Conservation (phyloP, 139 green algal genomes). For the Volvox africanus region DNA sequence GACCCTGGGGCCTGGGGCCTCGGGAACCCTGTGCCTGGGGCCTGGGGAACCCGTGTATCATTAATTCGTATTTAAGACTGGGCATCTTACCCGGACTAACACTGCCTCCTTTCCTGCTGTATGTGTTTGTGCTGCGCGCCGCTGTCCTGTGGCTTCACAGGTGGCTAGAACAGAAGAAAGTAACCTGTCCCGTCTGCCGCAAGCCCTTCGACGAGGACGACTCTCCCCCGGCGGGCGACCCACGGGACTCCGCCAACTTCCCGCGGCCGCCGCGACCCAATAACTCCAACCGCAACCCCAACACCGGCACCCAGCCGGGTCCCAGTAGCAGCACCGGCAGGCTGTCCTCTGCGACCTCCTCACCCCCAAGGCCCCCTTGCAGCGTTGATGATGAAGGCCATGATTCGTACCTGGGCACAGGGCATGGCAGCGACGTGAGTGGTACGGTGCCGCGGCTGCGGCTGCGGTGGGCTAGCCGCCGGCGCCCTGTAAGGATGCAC, state of each 20-base stretch:
- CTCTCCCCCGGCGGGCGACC: background rate
- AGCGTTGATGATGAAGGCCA: slow-evolving; percentile 13
- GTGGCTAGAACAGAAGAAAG: slow-evolving; percentile 59
- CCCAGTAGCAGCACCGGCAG: background rate
- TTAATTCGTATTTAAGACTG: no score
- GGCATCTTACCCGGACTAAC: no score
- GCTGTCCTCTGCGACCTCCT: background rate
- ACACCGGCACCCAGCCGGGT: background rate
- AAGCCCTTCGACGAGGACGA: slow-evolving; percentile 51
- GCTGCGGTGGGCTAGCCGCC: slow-evolving; percentile 26
- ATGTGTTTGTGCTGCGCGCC: no score
- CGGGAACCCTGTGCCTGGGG: no score
- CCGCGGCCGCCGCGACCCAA: background rate
- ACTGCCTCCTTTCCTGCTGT: no score
- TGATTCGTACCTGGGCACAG: background rate
- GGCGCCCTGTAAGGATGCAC: background rate
- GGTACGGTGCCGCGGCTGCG: slow-evolving; percentile 26
- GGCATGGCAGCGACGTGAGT: no score
- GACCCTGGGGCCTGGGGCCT: no score
- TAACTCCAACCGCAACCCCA: background rate
- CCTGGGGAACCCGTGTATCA: no score
- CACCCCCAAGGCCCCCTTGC: slow-evolving; percentile 12
- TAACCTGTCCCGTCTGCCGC: slow-evolving; percentile 68
- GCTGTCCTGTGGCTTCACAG: slow-evolving; percentile 15
- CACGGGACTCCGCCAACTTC: background rate